Base-by-base conservation (phyloP, 441 rosid genomes). In the Croton setiger region DNA sequence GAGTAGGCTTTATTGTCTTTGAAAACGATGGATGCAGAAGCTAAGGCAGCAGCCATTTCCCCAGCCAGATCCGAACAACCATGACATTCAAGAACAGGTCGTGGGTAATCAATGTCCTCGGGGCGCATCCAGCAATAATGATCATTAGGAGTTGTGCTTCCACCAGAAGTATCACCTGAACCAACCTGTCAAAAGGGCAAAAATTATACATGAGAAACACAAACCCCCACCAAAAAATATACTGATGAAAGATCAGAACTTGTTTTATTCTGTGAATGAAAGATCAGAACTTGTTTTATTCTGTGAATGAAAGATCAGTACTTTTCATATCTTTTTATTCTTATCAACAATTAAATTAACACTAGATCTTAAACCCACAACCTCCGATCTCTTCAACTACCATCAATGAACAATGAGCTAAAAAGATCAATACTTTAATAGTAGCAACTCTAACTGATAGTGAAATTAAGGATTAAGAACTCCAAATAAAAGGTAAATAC, bases 91-190 rank as follows among this genome's bases (percentile, higher is more conserved):
- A 7, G 0, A 1, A 81, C 90, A 63, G 81, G 82, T 3, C 99
- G 83, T 0, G 7, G 39, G 23, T 87, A 88, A 79, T 90, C 87
- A 72, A 95, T 92, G 79, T 95, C 98, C 82, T 92, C 99, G 21
- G 99, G 99, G 4, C 98, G 89, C 92, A 84, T 88, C 99, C 99
- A 95, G 73, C 99, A 92, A 71, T 85, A 87, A 75, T 87, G 93
- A 67, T 95, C 99, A 45, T 91, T 90, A 1, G 84, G 76, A n/a
- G 60, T 74, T 2, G 90, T 82, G 69, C 78, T 87, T 52, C 91
- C 95, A 9, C 85, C 90, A 27, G 88, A 83, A 20, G 96, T 92
- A 69, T 87, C 83, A 36, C 96, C 96, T 0, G 36, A 35, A 48
- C 98, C 97, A 43, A 94, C 97, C 92, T 93, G 78, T 36, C 48